Conservation (phyloP, 495 filamentous ascomycete species). For the Aspergillus bridgeri region DNA sequence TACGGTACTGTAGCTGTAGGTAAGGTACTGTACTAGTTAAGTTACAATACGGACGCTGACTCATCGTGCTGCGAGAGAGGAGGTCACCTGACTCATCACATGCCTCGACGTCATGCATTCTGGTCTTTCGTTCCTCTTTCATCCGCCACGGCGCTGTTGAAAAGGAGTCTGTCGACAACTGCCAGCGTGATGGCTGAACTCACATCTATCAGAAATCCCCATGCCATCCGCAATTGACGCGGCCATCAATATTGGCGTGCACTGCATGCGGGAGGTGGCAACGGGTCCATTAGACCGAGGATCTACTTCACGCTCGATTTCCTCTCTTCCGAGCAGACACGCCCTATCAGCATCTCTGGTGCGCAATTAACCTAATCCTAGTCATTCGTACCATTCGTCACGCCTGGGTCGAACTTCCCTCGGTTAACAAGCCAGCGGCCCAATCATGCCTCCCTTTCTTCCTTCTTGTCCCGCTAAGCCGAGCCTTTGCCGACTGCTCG, state of each 20-base stretch:
- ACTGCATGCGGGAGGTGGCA: not conserved
- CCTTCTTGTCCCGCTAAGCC: conserved; percentile 40
- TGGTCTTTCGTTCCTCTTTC: no score
- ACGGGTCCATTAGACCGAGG: conserved; percentile 43
- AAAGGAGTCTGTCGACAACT: no score
- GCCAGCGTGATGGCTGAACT: no score
- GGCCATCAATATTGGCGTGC: not conserved
- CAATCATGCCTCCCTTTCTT: conserved; percentile 8
- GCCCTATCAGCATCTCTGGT: conserved; percentile 26
- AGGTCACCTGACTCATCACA: no score
- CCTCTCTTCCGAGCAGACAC: conserved; percentile 39
- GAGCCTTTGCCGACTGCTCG: conserved; percentile 42
- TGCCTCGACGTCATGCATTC: no score
- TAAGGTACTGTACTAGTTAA: no score
- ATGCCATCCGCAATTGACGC: not conserved
- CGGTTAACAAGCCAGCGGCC: conserved; percentile 19
- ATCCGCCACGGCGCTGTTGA: no score
- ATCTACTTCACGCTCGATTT: conserved; percentile 33
- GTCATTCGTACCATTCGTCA: conserved; percentile 13
- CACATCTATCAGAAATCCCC: not conserved
- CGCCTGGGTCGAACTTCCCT: conserved; percentile 7
- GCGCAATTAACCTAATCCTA: conserved; percentile 14
- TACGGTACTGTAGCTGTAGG: no score
- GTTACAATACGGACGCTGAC: no score
- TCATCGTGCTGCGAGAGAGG: no score